phyloP scores from a whole-genome alignment of 2,329 filamentous ascomycete genomes.

The Fusarium liriodendri region DNA sequence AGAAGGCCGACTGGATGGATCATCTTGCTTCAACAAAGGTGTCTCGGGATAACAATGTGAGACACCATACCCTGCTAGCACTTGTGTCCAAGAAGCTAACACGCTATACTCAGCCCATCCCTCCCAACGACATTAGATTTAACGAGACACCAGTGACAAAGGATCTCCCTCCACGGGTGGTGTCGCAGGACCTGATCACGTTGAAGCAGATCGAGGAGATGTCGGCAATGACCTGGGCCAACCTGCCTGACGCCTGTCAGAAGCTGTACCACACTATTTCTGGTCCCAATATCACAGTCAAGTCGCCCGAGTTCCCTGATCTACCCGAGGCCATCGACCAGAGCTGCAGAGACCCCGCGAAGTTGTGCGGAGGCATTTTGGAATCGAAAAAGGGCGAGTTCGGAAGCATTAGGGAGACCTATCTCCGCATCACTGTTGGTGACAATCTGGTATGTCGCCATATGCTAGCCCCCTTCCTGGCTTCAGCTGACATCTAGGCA shows the following conservation, averaged over 20 bases:
- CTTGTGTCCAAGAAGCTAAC: not conserved
- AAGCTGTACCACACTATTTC: not conserved
- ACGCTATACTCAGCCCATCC: not conserved
- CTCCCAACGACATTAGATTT: not conserved
- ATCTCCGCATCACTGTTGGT: not conserved
- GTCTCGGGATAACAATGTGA: not conserved
- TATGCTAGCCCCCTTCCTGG: not conserved
- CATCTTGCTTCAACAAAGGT: not conserved
- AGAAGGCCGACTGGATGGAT: not conserved
- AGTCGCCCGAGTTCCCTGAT: not conserved
- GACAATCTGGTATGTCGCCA: not conserved
- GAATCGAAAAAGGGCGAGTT: not conserved
- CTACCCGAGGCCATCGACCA: not conserved
- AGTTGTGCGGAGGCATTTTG: not conserved
- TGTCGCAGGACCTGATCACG: not conserved
- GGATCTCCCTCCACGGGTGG: not conserved
- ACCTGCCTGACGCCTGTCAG: not conserved
- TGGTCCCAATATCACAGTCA: not conserved
- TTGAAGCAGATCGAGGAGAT: not conserved
- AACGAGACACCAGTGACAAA: not conserved
- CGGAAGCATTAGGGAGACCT: not conserved
- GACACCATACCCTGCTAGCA: not conserved
- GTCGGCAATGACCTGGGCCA: not conserved
- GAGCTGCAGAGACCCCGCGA: not conserved
- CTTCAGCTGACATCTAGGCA: not conserved